Conservation (phyloP, 2,329 filamentous ascomycete genomes). For the Aspergillus felis region DNA sequence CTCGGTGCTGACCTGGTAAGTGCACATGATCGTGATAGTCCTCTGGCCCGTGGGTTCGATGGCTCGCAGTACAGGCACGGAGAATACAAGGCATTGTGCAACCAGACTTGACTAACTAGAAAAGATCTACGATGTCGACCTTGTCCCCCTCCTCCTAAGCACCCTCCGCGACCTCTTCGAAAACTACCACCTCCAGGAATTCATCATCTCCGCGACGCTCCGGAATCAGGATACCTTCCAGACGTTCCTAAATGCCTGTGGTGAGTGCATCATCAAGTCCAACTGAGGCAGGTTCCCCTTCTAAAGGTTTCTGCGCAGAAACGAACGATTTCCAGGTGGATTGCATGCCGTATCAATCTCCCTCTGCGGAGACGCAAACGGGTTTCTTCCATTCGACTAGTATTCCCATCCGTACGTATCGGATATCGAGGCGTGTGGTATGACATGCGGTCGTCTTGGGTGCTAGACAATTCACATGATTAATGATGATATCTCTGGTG, state of each 20-base stretch:
- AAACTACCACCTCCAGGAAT: conserved; percentile 47
- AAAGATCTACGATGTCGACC: conserved; percentile 59
- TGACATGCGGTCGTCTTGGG: not conserved
- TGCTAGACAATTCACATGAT: not conserved
- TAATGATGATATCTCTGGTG: not conserved
- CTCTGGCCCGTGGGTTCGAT: not conserved
- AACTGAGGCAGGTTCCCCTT: not conserved
- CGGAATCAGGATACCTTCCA: conserved; percentile 61
- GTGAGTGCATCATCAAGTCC: conserved; percentile 39
- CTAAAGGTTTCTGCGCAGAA: conserved; percentile 20
- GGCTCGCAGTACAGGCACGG: not conserved
- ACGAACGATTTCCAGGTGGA: conserved; percentile 33
- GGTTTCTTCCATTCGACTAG: conserved; percentile 46
- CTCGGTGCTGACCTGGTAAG: conserved; percentile 42
- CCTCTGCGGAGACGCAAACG: conserved; percentile 40
- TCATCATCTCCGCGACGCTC: conserved; percentile 59
- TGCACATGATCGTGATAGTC: not conserved
- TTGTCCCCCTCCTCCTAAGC: conserved; percentile 54
- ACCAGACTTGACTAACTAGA: not conserved
- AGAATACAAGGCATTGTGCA: not conserved
- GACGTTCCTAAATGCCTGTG: conserved; percentile 54
- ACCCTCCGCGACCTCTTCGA: conserved; percentile 56
- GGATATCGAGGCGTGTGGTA: conserved; percentile 19
- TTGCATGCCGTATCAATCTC: conserved; percentile 41
- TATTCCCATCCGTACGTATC: conserved; percentile 38